Percentiles rank a stretch among this genome's conserved stretches.
Evolutionary conservation across 1,284 basidiomycete genomes (phyloP).

Genomic region (Fomitopsis schrenkii): DNA sequence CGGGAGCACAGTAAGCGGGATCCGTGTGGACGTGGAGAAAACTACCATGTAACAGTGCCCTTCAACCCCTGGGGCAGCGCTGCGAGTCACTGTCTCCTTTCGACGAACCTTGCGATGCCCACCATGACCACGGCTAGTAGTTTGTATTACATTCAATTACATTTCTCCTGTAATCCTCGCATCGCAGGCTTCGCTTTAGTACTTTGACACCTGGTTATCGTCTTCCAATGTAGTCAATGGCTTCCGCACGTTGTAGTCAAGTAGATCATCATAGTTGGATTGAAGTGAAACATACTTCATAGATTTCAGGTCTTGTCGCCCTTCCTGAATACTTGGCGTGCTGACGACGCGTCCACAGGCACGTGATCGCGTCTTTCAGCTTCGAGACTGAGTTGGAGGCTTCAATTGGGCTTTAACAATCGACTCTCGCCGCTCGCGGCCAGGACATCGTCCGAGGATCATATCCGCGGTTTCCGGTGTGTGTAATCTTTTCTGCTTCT

Average conservation of each 20-base stretch:
- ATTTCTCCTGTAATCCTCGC: background rate
- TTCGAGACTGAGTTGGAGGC: too few relatives aligned
- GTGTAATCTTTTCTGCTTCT: too few relatives aligned
- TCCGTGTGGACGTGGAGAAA: conserved; percentile 66
- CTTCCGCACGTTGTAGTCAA: background rate
- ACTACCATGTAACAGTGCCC: conserved; percentile 40
- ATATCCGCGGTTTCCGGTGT: too few relatives aligned
- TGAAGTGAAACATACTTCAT: background rate
- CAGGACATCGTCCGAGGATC: too few relatives aligned
- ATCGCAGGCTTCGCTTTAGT: background rate
- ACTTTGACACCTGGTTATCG: background rate
- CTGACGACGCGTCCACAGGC: too few relatives aligned
- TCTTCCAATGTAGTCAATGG: background rate
- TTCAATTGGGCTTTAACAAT: too few relatives aligned
- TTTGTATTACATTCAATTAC: background rate
- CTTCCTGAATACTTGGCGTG: too few relatives aligned
- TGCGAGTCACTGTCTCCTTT: background rate
- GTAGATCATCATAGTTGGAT: background rate
- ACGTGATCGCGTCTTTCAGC: too few relatives aligned
- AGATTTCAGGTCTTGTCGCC: background rate
- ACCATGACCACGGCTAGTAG: background rate
- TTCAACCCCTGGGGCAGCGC: background rate
- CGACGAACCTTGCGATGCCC: background rate
- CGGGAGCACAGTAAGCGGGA: conserved; percentile 40
- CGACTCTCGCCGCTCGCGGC: too few relatives aligned